These are phyloP conservation scores for Chenopodium berlandieri DNA, from an alignment of 148 eudicot species.

Conservation along the genomic window DNA sequence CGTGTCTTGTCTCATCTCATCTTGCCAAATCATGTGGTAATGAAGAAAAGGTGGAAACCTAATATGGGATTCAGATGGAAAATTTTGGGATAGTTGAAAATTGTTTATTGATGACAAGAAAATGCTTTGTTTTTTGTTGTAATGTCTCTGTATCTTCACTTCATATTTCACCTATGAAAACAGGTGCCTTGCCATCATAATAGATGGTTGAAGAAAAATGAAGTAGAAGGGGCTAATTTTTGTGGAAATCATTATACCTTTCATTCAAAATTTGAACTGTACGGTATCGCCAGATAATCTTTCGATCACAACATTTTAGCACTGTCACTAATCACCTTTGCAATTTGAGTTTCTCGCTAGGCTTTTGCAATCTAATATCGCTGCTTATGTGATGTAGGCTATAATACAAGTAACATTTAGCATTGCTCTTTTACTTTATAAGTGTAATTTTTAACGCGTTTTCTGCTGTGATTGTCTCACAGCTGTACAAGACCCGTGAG, in stretches of 20 bases:
- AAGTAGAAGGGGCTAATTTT: background rate
- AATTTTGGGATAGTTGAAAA: background rate
- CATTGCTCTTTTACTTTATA: background rate
- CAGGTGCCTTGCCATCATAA: too few relatives aligned
- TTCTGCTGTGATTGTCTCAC: background rate
- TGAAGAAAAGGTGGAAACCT: too few relatives aligned
- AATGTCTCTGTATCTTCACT: too few relatives aligned
- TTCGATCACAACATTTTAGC: too few relatives aligned
- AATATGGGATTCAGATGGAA: background rate
- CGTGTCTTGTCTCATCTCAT: background rate
- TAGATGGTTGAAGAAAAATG: too few relatives aligned
- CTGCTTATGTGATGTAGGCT: background rate
- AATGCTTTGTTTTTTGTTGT: background rate
- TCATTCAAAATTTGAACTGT: background rate
- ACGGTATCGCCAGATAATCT: background rate
- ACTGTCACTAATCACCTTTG: too few relatives aligned
- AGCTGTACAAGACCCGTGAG: slow-evolving; percentile 53
- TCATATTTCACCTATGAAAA: too few relatives aligned
- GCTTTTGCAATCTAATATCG: background rate
- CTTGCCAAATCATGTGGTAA: background rate
- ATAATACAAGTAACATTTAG: too few relatives aligned
- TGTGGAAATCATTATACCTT: background rate
- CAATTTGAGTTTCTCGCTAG: too few relatives aligned
- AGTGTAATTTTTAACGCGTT: background rate
- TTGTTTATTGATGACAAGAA: background rate